These are phyloP conservation scores for Elaeis oleifera DNA, from an alignment of 202 grass and related monocot species.

Conservation along the genomic window DNA sequence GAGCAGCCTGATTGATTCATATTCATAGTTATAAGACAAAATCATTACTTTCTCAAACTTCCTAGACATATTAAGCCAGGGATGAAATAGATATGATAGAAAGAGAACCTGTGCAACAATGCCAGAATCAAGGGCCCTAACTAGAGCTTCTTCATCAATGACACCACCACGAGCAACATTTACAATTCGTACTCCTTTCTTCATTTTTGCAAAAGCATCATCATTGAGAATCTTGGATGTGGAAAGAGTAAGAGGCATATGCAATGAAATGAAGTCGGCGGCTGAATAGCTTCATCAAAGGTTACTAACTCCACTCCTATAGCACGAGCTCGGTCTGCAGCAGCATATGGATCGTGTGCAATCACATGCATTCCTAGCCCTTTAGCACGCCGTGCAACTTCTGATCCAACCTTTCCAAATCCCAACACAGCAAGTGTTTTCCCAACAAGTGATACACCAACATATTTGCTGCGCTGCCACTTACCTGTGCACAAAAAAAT, in stretches of 20 bases:
- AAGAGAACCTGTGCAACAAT: slow-evolving; percentile 68
- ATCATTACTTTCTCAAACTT: neutral
- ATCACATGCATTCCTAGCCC: slow-evolving; percentile 81
- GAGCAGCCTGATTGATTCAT: slow-evolving; percentile 46
- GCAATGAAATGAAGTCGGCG: slow-evolving; percentile 72
- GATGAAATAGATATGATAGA: neutral
- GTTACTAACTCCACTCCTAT: slow-evolving; percentile 64
- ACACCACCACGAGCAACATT: slow-evolving; percentile 90
- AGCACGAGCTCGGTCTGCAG: slow-evolving; percentile 68
- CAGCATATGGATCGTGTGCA: slow-evolving; percentile 76
- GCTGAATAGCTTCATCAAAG: slow-evolving; percentile 67
- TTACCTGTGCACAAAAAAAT: slow-evolving; percentile 24
- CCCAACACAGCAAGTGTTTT: slow-evolving; percentile 78
- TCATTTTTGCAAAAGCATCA: slow-evolving; percentile 71
- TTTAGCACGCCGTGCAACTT: slow-evolving; percentile 74
- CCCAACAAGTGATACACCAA: slow-evolving; percentile 74
- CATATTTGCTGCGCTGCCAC: slow-evolving; percentile 81
- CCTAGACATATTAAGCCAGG: neutral
- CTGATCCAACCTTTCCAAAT: slow-evolving; percentile 79
- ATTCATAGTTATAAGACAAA: slow-evolving; percentile 8
- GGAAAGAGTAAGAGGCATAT: slow-evolving; percentile 79
- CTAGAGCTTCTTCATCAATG: slow-evolving; percentile 78
- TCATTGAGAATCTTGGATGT: slow-evolving; percentile 91
- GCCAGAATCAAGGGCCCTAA: slow-evolving; percentile 74
- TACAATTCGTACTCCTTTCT: slow-evolving; percentile 79